These are phyloP conservation scores for Rhizopogon vinicolor DNA, from an alignment of 768 basidiomycete genomes.

Conservation along the genomic window DNA sequence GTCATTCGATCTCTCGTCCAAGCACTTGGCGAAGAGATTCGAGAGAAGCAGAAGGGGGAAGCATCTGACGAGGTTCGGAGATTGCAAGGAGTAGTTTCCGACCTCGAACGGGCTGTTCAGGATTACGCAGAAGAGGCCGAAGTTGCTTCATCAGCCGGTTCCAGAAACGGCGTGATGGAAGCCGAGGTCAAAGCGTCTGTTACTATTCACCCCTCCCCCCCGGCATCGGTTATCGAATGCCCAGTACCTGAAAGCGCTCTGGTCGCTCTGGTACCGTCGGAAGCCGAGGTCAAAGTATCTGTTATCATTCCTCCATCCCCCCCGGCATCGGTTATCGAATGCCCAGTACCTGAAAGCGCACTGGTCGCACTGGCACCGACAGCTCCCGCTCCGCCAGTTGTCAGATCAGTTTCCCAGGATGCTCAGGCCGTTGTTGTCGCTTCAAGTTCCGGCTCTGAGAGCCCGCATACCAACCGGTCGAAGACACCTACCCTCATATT, in stretches of 20 bases:
- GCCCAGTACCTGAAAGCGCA: neutral
- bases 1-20: constrained; percentile 55
- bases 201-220: constrained; percentile 11
- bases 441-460: neutral
- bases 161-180: constrained; percentile 10
- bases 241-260: neutral
- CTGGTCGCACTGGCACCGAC: neutral
- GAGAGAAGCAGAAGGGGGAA: constrained; percentile 40
- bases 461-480: constrained; percentile 2
- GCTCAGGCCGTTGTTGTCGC: neutral
- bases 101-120: constrained; percentile 41
- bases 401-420: constrained; percentile 5
- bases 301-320: constrained; percentile 13
- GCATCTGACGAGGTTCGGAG: constrained; percentile 42
- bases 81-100: constrained; percentile 46
- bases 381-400: neutral
- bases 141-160: constrained; percentile 17
- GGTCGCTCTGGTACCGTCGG: neutral
- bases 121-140: constrained; percentile 31
- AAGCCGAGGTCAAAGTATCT: constrained; percentile 7
- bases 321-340: constrained; percentile 15
- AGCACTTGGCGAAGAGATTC: constrained; percentile 63
- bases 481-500: constrained; percentile 12
- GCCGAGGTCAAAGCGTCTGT: constrained; percentile 8
- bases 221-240: constrained; percentile 16